phyloP scores from a whole-genome alignment of 805 yeast species.

The Brettanomyces custersianus region DNA sequence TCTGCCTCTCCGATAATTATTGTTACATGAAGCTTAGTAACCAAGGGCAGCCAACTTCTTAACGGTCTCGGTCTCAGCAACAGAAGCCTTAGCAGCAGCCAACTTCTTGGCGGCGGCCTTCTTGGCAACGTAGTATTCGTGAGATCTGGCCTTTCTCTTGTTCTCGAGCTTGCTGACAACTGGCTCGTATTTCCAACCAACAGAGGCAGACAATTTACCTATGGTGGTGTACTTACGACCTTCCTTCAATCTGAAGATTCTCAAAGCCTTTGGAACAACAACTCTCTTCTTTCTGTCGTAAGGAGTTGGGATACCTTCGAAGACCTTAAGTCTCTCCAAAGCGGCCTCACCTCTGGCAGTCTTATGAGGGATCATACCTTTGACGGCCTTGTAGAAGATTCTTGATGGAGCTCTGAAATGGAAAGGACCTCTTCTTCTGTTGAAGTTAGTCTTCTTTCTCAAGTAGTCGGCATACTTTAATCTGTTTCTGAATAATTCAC shows the following conservation, averaged over 20 bases:
- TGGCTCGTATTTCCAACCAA: conserved; percentile 99
- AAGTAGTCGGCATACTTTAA: conserved; percentile 99
- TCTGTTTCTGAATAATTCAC: conserved; percentile 99
- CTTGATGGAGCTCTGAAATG: conserved; percentile 99
- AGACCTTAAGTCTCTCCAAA: conserved; percentile 97
- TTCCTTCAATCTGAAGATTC: conserved; percentile 98
- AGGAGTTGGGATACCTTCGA: conserved; percentile 99
- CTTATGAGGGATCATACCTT: conserved; percentile 99
- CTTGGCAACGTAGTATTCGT: conserved; percentile 99
- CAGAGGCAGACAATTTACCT: conserved; percentile 91
- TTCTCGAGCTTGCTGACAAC: conserved; percentile 96
- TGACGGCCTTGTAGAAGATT: conserved; percentile 98
- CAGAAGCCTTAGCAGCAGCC: conserved; percentile 75
- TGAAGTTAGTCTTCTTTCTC: conserved; percentile 98
- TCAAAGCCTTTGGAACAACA: conserved; percentile 98
- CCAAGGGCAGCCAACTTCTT: conserved; percentile 94
- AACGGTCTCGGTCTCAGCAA: conserved; percentile 86
- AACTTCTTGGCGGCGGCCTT: conserved; percentile 90
- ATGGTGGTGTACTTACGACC: conserved; percentile 99
- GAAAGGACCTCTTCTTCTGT: conserved; percentile 99
- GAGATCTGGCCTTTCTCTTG: conserved; percentile 98
- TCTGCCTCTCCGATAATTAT: too few relatives aligned
- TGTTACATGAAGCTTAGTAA: too few relatives aligned
- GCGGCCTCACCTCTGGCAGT: conserved; percentile 99
- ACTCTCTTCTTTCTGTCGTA: conserved; percentile 99